A percentile compares a stretch with the other conserved stretches of the same genome.
phyloP scores from a whole-genome alignment of 129 eudicot species.

The Ambrosia artemisiifolia region DNA sequence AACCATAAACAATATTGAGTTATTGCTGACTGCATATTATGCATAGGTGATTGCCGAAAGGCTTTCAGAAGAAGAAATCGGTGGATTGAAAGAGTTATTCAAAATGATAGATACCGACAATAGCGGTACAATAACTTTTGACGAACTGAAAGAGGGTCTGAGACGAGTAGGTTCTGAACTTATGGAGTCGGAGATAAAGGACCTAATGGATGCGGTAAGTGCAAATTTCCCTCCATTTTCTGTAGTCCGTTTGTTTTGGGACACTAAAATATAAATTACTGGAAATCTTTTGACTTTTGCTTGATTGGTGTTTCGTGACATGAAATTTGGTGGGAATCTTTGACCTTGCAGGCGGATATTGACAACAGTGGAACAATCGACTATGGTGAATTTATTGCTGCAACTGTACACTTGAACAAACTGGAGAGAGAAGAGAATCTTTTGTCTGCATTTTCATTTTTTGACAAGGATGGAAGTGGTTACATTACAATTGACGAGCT shows the following conservation, averaged over 20 bases:
- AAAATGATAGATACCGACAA: constrained; percentile 84
- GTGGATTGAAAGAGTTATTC: constrained; percentile 87
- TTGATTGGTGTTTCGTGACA: not conserved
- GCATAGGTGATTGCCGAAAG: constrained; percentile 86
- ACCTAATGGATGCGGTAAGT: constrained; percentile 90
- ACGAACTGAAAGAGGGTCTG: constrained; percentile 85
- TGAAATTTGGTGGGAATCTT: not conserved
- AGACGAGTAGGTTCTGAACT: constrained; percentile 81
- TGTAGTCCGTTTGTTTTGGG: not conserved
- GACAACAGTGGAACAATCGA: constrained; percentile 95
- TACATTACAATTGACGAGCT: constrained; percentile 92
- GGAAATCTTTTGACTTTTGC: not conserved
- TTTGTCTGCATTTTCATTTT: constrained; percentile 83
- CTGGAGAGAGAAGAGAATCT: constrained; percentile 91
- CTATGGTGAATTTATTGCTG: constrained; percentile 95
- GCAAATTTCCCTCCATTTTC: not conserved
- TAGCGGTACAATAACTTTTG: constrained; percentile 88
- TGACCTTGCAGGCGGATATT: constrained; percentile 63
- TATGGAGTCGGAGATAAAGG: constrained; percentile 87
- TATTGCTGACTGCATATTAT: not conserved
- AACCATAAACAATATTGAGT: not conserved
- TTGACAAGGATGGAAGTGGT: constrained; percentile 96
- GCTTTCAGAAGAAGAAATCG: constrained; percentile 95
- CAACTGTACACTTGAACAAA: constrained; percentile 91
- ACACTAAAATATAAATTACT: not conserved